Evolutionary conservation across 345 rosid genomes (phyloP), one percentile per base, ranked within the genome.

Genomic region (Raphanus sativus): DNA sequence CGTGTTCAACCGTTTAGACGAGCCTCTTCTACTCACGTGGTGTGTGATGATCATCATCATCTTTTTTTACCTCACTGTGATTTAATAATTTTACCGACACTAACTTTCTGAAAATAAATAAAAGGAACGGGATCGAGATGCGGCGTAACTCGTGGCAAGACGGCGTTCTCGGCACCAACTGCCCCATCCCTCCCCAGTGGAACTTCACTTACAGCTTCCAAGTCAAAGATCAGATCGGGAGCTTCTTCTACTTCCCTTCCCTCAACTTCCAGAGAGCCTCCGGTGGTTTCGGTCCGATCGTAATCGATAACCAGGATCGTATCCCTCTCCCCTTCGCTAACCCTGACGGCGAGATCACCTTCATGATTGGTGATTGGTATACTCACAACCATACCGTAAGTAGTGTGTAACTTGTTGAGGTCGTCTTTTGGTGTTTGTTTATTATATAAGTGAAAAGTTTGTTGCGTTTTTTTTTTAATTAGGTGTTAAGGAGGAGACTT

Each of bases 341-440:
- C 64, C 99, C 99, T 0, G 91, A 92, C 73, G 96, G 88, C 0
- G 99, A 95, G 61, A 76, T 92, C 68, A 67, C 67, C 69, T 42
- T 95, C 62, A 6, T 88, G 82, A 88, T 95, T 75, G 99, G 98
- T 69, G 99, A 95, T 78, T 95, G 99, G 99, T 95, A 91, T 79
- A 91, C 86, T 25, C 78, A 61, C 69, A 89, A 86, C 81, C 99
- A 92, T 70, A 81, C 85, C 81, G 99, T 95, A 77, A 84, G 97
- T 48, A 28, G 97, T 48, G 55, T 0, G n/a, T 17, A 12, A 13
- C 7, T 48, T 48, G 54, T 10, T 48, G 21, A 8, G 9, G 32
- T 26, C 12, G 21, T 56, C 1, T 58, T 30, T 54, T 34, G 21
- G 8, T 48, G 55, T 48, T 7, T 36, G 26, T 59, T 68, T 60